Evolutionary conservation across 129 eudicot species (phyloP).

Genomic region (Kitagawia praeruptora): DNA sequence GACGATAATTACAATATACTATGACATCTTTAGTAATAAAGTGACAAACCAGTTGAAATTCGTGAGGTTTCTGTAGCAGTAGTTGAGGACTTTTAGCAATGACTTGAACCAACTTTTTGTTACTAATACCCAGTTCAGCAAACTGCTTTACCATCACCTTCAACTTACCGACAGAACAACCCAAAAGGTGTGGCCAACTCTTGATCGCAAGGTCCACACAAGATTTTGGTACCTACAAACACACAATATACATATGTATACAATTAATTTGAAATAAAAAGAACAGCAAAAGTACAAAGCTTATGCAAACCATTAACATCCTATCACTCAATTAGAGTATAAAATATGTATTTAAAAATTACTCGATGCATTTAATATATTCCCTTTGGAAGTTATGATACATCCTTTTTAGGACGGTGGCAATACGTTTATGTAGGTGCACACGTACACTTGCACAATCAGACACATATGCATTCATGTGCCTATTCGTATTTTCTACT

Average conservation of each 20-base stretch:
- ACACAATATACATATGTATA: background rate
- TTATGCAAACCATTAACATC: background rate
- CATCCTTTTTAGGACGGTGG: background rate
- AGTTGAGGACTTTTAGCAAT: slow-evolving; percentile 73
- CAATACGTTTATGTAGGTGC: background rate
- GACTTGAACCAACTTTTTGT: slow-evolving; percentile 44
- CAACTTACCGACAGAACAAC: slow-evolving; percentile 55
- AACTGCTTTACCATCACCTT: slow-evolving; percentile 52
- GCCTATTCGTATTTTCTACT: background rate
- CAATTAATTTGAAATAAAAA: background rate
- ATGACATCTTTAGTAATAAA: background rate
- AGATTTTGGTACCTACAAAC: slow-evolving; percentile 46
- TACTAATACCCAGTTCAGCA: slow-evolving; percentile 39
- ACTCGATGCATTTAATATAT: background rate
- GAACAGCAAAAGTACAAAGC: background rate
- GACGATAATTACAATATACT: background rate
- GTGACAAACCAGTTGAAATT: slow-evolving; percentile 54
- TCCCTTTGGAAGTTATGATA: background rate
- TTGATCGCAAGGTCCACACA: slow-evolving; percentile 41
- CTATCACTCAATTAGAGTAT: background rate
- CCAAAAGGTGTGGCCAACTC: slow-evolving; percentile 65
- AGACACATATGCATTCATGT: background rate
- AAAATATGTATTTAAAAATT: background rate
- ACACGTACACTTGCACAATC: background rate
- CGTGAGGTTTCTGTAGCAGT: slow-evolving; percentile 54